Base-by-base conservation (phyloP, 495 filamentous ascomycete genomes). In the Astrocystis sublimbata region DNA sequence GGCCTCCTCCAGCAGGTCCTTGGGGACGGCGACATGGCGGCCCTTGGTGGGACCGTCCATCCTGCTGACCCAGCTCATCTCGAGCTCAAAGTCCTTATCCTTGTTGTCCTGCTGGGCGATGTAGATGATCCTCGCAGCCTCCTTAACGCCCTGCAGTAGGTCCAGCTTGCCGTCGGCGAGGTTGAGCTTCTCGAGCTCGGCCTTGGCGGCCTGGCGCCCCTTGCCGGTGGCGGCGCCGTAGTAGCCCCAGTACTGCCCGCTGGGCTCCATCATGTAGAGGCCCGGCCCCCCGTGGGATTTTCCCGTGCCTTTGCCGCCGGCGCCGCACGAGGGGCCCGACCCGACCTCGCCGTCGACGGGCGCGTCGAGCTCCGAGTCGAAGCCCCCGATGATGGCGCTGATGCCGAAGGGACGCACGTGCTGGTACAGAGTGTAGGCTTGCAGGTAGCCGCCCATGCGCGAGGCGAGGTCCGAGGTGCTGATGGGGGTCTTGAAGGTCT, bases 211-310 rank as follows among this genome's bases (percentile, higher is more conserved):
- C 78, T 98, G 94, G 68, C 94, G 82, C 41, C 94, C 94, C 71
- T 98, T 98, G 57, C 94, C 94, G 30, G 94, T 97, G 30, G 94
- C 94, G 49, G 94, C 94, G 66, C 94, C 94, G 75, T 97, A 97
- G 78, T 98, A 98, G 10, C 94, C 94, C 94, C 94, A 98, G 78
- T 96, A 97, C 58, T 93, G 76, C 56, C 94, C 94, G 72, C 92
- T 96, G 49, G 94, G 94, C 79, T 98, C 94, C 70, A 98, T 91
- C 94, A 98, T 98, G 83, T 96, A 98, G 55, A 98, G 83, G 43
- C 84, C 91, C 33, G 94, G 94, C 1, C 93, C 94, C 69, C 93
- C 94, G 68, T 89, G 85, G 73, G 88, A 84, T 73, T 88, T 84
- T 61, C 85, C 89, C 50, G 86, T 75, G 21, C 85, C 81, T 79